Conservation (phyloP, 2,329 filamentous ascomycete genomes). For the Stenocarpella maydis region DNA sequence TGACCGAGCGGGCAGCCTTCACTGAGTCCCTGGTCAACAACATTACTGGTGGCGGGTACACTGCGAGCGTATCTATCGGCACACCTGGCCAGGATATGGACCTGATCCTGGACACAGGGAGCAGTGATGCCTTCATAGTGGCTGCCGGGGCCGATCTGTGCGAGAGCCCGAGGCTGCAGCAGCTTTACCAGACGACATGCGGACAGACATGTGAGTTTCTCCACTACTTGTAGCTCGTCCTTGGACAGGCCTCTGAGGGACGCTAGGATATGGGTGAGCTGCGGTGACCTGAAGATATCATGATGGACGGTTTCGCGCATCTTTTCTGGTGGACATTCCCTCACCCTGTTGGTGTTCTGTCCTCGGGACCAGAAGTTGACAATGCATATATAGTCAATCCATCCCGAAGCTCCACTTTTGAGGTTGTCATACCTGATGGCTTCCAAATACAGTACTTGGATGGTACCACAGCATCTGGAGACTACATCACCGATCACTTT, state of each 20-base stretch:
- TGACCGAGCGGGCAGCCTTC: constrained; percentile 36
- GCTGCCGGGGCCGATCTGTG: constrained; percentile 50
- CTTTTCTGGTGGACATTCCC: not conserved
- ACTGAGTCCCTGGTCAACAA: constrained; percentile 59
- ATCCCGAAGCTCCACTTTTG: constrained; percentile 57
- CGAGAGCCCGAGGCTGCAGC: constrained; percentile 46
- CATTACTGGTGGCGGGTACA: constrained; percentile 63
- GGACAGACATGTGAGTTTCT: constrained; percentile 51
- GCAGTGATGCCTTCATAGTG: constrained; percentile 69
- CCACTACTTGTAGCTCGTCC: not conserved
- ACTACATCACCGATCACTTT: constrained; percentile 67
- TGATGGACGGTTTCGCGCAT: constrained; percentile 30
- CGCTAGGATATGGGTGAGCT: too few species aligned
- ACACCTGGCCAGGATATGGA: constrained; percentile 63
- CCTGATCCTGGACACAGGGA: constrained; percentile 69
- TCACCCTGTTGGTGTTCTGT: not conserved
- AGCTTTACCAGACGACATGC: constrained; percentile 46
- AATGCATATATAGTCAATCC: constrained; percentile 45
- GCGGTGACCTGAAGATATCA: not conserved
- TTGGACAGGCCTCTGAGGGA: not conserved
- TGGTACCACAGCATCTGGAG: constrained; percentile 59
- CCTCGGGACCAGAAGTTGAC: not conserved
- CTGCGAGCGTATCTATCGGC: constrained; percentile 64
- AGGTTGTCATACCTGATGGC: constrained; percentile 49
- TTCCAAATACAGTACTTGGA: constrained; percentile 71